Conservation (phyloP, 345 rosid species). For the Linum lewisii region DNA sequence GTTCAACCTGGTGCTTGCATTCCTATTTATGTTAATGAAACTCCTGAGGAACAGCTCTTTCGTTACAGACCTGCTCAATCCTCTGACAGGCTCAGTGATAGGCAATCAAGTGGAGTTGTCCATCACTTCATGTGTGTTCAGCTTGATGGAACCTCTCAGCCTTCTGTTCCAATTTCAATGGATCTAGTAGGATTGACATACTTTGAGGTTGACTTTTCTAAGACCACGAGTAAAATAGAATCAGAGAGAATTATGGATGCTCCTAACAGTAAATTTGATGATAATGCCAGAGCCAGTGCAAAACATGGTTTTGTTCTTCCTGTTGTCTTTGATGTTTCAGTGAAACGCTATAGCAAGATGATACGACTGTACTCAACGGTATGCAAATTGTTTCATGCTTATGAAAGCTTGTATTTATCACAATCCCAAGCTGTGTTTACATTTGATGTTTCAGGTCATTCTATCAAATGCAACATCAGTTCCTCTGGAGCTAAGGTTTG, state of each 20-base stretch:
- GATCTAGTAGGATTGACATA: conserved; percentile 77
- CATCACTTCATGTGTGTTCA: conserved; percentile 72
- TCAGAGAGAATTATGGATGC: conserved; percentile 17
- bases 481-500: conserved; percentile 86
- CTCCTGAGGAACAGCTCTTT: conserved; percentile 47
- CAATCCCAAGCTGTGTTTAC: conserved; percentile 13
- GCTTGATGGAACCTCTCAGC: conserved; percentile 66
- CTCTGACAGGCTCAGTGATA: conserved; percentile 51
- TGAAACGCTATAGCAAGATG: conserved; percentile 75
- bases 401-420: conserved; percentile 10
- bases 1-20: conserved; percentile 66
- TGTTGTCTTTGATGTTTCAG: conserved; percentile 84
- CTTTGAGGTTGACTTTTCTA: conserved; percentile 86
- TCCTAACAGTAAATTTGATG: conserved; percentile 27
- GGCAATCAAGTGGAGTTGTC: conserved; percentile 47
- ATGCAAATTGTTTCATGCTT: conserved; percentile 20
- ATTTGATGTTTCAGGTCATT: conserved; percentile 50
- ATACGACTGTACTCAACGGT: conserved; percentile 84
- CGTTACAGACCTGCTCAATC: conserved; percentile 39
- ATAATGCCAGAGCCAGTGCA: conserved; percentile 23
- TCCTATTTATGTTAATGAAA: conserved; percentile 58
- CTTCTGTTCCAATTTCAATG: conserved; percentile 79
- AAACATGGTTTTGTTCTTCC: conserved; percentile 64
- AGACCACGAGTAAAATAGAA: conserved; percentile 25
- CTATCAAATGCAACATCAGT: conserved; percentile 61